Evolutionary conservation across 768 basidiomycete species (phyloP), one percentile per base, ranked within the genome.

Genomic region (Trametes elegans): DNA sequence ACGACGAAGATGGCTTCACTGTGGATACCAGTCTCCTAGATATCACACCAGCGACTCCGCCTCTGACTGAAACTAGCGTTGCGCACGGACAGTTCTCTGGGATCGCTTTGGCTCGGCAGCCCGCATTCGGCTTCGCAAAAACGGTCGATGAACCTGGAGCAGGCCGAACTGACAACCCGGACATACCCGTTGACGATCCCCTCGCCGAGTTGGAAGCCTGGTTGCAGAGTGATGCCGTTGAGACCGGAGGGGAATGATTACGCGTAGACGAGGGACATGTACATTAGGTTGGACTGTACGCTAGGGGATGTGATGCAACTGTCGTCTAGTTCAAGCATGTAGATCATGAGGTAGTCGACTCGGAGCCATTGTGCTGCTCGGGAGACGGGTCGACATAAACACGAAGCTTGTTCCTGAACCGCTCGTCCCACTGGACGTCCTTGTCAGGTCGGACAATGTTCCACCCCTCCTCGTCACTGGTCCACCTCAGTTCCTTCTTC

Each of bases 401-500:
- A 42, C 72, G 76, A 52, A 95, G 63, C 18, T 78, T 75, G 40
- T 77, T 76, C 49, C 75, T 72, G 62, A 90, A 88, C 55, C 86
- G 75, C 55, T 84, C 79, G 63, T 94, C 88, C 93, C 93, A 98
- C 21, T 76, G 76, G 11, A 89, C 83, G 14, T 73, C 73, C 48
- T 71, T 71, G 2, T 82, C 80, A 3, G 85, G 83, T 51, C 82
- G 77, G 50, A 95, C 76, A 50, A 93, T 81, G 35, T 80, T 77
- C 88, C 89, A 98, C 3, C 90, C 94, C 46, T 77, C 77, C 50
- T 88, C 72, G 63, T 95, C 89, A 19, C 80, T 77, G 40, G 83
- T 79, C 96, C 96, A 98, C 62, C 83, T 76, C 62, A 84, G 69
- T 73, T 98, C 96, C 73, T 94, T 96, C 71, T 88, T 87, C 69